phyloP scores from a whole-genome alignment of 257 asterid genomes.

The Solanum chmielewskii region DNA sequence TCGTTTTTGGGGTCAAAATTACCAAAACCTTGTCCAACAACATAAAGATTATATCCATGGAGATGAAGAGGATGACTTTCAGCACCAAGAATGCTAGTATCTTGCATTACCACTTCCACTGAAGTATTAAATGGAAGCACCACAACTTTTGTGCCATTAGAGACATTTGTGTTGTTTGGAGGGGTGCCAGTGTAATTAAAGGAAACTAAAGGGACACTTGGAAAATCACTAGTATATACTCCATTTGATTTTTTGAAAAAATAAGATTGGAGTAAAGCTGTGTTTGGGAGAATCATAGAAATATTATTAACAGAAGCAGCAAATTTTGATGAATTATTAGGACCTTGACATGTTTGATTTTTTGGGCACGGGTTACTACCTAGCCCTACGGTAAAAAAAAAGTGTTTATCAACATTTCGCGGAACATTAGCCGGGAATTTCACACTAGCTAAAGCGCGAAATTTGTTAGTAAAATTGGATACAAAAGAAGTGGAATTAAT shows the following conservation, averaged over 20 bases:
- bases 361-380: constrained; percentile 32
- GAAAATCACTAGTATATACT: constrained; percentile 38
- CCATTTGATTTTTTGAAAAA: constrained; percentile 24
- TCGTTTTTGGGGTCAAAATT: constrained; percentile 41
- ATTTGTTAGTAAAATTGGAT: constrained; percentile 23
- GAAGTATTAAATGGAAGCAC: constrained; percentile 38
- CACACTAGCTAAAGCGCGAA: constrained; percentile 38
- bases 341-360: constrained; percentile 59
- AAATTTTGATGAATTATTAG: constrained; percentile 46
- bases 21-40: constrained; percentile 59
- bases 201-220: constrained; percentile 16
- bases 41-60: constrained; percentile 47
- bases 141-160: constrained; percentile 38
- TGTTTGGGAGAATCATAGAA: constrained; percentile 32
- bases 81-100: constrained; percentile 51
- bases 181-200: constrained; percentile 61
- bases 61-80: constrained; percentile 75
- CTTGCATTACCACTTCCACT: constrained; percentile 55
- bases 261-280: constrained; percentile 43
- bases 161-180: constrained; percentile 39
- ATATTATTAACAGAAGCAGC: constrained; percentile 50
- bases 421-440: constrained; percentile 40
- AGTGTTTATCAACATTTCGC: constrained; percentile 16
- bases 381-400: constrained; percentile 26
- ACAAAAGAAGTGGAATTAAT: constrained; percentile 39